These are phyloP conservation scores for Podila clonocystis DNA, from an alignment of 192 early-diverging fungal genomes.

Conservation along the genomic window DNA sequence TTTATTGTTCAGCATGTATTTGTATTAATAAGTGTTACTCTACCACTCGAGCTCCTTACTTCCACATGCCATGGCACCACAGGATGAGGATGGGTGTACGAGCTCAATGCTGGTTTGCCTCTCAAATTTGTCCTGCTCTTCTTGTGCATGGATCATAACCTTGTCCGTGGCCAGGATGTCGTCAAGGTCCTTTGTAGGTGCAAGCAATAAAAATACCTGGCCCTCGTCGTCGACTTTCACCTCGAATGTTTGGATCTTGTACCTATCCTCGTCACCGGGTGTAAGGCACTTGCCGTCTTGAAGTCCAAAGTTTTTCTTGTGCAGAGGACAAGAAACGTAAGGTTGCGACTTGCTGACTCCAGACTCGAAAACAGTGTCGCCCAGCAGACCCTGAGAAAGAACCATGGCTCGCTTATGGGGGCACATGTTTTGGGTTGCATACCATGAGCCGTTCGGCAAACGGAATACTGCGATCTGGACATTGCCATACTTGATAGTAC, in stretches of 20 bases:
- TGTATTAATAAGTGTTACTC: no score
- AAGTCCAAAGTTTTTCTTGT: conserved; percentile 72
- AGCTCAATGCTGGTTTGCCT: conserved; percentile 25
- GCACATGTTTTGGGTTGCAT: conserved; percentile 81
- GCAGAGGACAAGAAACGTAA: conserved; percentile 74
- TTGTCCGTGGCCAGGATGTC: conserved; percentile 63
- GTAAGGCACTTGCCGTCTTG: conserved; percentile 61
- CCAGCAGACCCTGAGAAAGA: conserved; percentile 67
- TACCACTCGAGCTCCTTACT: conserved; percentile 29
- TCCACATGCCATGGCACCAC: conserved; percentile 17
- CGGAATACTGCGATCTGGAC: conserved; percentile 73
- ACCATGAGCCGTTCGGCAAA: conserved; percentile 61
- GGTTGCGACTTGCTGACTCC: conserved; percentile 39
- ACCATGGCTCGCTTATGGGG: conserved; percentile 80
- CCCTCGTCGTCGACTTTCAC: conserved; percentile 60
- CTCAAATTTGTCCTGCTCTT: not conserved
- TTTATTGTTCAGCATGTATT: no score
- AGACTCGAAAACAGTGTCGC: conserved; percentile 42
- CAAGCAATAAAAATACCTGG: conserved; percentile 57
- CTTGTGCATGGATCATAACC: conserved; percentile 52
- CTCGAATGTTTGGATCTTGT: conserved; percentile 64
- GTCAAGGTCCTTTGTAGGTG: conserved; percentile 55
- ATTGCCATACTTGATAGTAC: conserved; percentile 66
- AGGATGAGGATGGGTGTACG: conserved; percentile 10
- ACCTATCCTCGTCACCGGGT: conserved; percentile 47